Evolutionary conservation across 2,329 filamentous ascomycete genomes (phyloP).

Genomic region (Nigrospora sphaerica): DNA sequence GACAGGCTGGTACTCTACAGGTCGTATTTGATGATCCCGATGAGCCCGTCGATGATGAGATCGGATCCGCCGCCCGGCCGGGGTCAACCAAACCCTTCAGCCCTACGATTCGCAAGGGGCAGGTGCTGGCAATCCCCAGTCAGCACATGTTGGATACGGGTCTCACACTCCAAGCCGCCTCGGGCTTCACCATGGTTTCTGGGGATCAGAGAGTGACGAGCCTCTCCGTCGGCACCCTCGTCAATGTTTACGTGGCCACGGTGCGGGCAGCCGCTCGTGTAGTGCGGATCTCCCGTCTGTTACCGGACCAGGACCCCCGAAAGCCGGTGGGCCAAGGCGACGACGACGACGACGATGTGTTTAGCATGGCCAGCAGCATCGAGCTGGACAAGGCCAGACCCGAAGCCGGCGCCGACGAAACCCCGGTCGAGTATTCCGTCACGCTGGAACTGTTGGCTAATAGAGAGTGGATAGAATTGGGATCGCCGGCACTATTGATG

Average conservation of each 20-base stretch:
- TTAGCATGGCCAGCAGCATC: conserved; percentile 45
- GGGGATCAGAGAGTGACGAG: conserved; percentile 52
- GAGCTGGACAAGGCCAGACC: conserved; percentile 25
- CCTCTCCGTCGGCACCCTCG: conserved; percentile 59
- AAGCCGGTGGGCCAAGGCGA: conserved; percentile 28
- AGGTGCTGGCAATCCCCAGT: conserved; percentile 66
- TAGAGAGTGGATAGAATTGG: conserved; percentile 68
- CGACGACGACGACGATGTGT: conserved; percentile 41
- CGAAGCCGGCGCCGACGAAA: conserved; percentile 14
- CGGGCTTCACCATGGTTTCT: conserved; percentile 67
- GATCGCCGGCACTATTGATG: conserved; percentile 62
- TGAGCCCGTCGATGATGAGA: conserved; percentile 13
- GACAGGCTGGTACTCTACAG: conserved; percentile 86
- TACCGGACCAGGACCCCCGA: conserved; percentile 15
- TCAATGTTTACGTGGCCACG: conserved; percentile 83
- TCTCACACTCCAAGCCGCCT: conserved; percentile 55
- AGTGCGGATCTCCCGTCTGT: conserved; percentile 39
- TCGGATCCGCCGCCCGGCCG: conserved; percentile 15
- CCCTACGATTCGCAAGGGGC: conserved; percentile 63
- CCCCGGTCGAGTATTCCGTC: conserved; percentile 41
- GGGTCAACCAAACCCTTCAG: conserved; percentile 21
- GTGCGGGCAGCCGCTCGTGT: conserved; percentile 77
- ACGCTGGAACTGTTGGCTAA: conserved; percentile 62
- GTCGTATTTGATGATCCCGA: conserved; percentile 50
- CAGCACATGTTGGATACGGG: conserved; percentile 49